Conservation (phyloP, 805 yeast species). For the Candida gorgasii region DNA sequence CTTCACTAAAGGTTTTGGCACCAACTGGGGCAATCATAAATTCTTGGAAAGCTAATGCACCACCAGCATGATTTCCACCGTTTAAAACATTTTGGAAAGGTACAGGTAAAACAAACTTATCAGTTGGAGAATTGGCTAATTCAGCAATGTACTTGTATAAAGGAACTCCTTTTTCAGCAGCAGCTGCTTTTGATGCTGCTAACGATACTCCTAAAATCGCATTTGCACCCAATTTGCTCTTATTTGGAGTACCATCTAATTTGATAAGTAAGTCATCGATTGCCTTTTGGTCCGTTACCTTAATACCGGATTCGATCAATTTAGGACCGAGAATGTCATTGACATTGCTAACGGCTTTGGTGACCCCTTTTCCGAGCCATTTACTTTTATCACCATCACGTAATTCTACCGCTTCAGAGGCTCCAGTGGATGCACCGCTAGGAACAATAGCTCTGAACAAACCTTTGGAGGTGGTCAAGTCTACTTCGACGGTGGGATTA, state of each 20-base stretch:
- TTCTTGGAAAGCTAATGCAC: slow-evolving; percentile 98
- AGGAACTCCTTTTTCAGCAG: slow-evolving; percentile 92
- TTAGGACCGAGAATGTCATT: slow-evolving; percentile 96
- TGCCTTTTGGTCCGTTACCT: slow-evolving; percentile 82
- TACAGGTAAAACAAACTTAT: slow-evolving; percentile 94
- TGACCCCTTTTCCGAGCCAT: slow-evolving; percentile 99
- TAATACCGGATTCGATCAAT: slow-evolving; percentile 73
- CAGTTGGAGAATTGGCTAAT: slow-evolving; percentile 67
- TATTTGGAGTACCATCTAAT: slow-evolving; percentile 97
- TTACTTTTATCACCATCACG: slow-evolving; percentile 97
- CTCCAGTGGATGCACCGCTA: slow-evolving; percentile 99
- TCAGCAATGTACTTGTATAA: slow-evolving; percentile 89
- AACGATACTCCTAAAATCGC: slow-evolving; percentile 98
- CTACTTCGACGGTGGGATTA: slow-evolving; percentile 99
- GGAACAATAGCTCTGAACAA: slow-evolving; percentile 97
- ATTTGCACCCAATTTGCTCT: slow-evolving; percentile 96
- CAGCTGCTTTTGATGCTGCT: slow-evolving; percentile 97
- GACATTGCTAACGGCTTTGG: slow-evolving; percentile 95
- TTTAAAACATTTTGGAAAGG: slow-evolving; percentile 98
- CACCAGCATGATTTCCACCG: slow-evolving; percentile 99
- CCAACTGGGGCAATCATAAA: slow-evolving; percentile 98
- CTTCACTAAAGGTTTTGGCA: slow-evolving; percentile 90
- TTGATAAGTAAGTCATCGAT: slow-evolving; percentile 81
- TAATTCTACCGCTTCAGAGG: slow-evolving; percentile 97
- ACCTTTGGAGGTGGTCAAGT: slow-evolving; percentile 89